Conservation (phyloP, 371 early-diverging fungal genomes). For the Mortierella sp. region DNA sequence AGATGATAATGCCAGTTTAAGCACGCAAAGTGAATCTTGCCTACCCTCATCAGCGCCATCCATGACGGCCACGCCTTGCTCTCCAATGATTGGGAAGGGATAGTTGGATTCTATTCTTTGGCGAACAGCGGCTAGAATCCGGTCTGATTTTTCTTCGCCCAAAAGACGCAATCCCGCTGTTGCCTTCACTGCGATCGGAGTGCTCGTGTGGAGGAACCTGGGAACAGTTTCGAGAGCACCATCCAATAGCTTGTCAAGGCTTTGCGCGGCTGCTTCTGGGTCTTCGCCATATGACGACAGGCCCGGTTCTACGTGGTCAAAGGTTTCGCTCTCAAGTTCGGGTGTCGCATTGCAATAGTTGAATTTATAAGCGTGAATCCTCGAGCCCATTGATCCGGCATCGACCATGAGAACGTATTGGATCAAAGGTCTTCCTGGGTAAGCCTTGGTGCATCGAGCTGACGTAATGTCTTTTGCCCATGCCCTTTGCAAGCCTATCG, state of each 20-base stretch:
- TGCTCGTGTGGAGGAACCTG: conserved; percentile 74
- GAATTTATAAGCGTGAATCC: conserved; percentile 94
- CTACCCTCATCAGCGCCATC: conserved; percentile 93
- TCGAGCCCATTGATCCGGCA: conserved; percentile 96
- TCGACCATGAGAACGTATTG: conserved; percentile 87
- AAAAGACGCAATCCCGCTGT: conserved; percentile 93
- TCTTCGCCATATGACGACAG: conserved; percentile 78
- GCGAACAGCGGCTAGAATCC: conserved; percentile 79
- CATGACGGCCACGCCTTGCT: conserved; percentile 89
- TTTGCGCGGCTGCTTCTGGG: conserved; percentile 81
- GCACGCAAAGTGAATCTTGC: background rate
- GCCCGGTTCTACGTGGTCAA: conserved; percentile 88
- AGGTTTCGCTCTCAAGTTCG: conserved; percentile 81
- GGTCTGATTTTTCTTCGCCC: conserved; percentile 72
- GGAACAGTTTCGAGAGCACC: conserved; percentile 83
- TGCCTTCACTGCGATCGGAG: conserved; percentile 94
- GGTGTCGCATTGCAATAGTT: conserved; percentile 83
- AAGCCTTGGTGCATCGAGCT: conserved; percentile 67
- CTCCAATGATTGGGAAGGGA: conserved; percentile 80
- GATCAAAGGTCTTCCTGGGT: conserved; percentile 66
- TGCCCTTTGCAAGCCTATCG: conserved; percentile 2
- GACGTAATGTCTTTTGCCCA: conserved; percentile 58
- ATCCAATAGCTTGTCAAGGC: conserved; percentile 83
- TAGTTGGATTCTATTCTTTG: conserved; percentile 72
- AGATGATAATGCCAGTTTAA: too few relatives aligned